These are phyloP conservation scores for Arthrobotrys entomopaga DNA, from an alignment of 2,329 filamentous ascomycete species.

Conservation along the genomic window DNA sequence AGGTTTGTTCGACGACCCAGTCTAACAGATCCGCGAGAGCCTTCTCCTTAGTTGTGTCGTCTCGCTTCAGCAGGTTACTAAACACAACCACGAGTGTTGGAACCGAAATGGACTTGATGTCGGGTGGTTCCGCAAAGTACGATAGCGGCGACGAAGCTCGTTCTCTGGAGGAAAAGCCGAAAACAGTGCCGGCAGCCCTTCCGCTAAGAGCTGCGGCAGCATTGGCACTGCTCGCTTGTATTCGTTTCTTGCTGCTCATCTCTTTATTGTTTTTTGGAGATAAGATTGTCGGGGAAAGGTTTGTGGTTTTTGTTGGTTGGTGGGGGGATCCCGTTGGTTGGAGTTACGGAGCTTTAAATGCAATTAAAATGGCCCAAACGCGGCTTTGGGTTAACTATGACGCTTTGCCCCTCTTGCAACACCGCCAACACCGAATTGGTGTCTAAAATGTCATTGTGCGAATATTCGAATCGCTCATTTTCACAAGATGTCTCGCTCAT, in stretches of 20 bases:
- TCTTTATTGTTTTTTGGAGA: constrained; percentile 1
- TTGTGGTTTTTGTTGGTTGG: constrained; percentile 21
- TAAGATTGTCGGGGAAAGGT: constrained; percentile 1
- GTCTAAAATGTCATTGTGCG: constrained; percentile 10
- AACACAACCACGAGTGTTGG: constrained; percentile 87
- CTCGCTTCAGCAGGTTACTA: constrained; percentile 92
- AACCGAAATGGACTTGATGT: constrained; percentile 80
- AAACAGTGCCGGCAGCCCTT: constrained; percentile 24
- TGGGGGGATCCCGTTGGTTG: constrained; percentile 16
- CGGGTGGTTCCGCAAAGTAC: constrained; percentile 85
- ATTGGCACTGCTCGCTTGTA: constrained; percentile 56
- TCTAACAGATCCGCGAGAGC: constrained; percentile 86
- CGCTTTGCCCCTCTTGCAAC: constrained; percentile 43
- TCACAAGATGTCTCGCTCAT: constrained; percentile 18
- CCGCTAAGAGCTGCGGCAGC: constrained; percentile 51
- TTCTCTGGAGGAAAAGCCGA: constrained; percentile 52
- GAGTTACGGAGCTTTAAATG: constrained; percentile 15
- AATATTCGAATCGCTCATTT: neutral
- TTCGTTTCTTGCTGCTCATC: constrained; percentile 57
- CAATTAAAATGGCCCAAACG: neutral
- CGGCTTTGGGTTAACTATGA: constrained; percentile 24
- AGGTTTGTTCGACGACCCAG: constrained; percentile 68
- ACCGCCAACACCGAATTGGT: constrained; percentile 33
- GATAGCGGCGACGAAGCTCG: constrained; percentile 73
- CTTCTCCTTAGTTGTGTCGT: constrained; percentile 89